Evolutionary conservation across 208 protist genomes (phyloP).

Genomic region (Acanthamoeba lenticulata): DNA sequence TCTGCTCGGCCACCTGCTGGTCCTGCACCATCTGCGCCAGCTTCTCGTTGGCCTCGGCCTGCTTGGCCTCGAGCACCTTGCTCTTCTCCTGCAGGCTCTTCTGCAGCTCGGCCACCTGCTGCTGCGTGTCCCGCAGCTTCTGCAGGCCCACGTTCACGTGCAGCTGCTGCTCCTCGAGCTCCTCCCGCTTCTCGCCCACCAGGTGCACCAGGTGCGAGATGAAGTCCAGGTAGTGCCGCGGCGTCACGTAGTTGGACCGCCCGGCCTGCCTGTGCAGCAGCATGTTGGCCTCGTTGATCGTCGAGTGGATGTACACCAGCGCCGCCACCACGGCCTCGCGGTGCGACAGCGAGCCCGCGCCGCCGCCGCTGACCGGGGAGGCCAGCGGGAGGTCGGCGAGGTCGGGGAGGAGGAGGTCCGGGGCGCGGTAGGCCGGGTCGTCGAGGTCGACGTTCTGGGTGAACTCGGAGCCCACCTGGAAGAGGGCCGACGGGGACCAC

Average conservation of each 20-base stretch:
- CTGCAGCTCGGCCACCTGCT: constrained; percentile 84
- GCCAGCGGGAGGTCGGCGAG: neutral
- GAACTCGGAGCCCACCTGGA: constrained; percentile 91
- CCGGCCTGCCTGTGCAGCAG: constrained; percentile 77
- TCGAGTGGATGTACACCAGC: constrained; percentile 94
- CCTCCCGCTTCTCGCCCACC: constrained; percentile 93
- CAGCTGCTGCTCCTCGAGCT: constrained; percentile 94
- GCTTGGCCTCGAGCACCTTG: constrained; percentile 89
- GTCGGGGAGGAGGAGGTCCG: constrained; percentile 52
- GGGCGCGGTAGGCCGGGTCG: constrained; percentile 74
- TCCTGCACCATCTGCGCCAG: constrained; percentile 90
- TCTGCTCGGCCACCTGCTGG: constrained; percentile 88
- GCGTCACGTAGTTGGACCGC: constrained; percentile 92
- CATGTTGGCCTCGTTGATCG: constrained; percentile 90
- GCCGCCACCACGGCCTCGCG: constrained; percentile 89
- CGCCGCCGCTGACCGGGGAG: neutral
- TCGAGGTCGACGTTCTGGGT: constrained; percentile 93
- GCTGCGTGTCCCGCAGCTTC: constrained; percentile 91
- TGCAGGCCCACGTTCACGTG: constrained; percentile 96
- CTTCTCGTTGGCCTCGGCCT: constrained; percentile 91
- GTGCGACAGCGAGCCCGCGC: constrained; percentile 21
- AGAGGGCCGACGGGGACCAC: constrained; percentile 95
- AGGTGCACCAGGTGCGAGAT: constrained; percentile 95
- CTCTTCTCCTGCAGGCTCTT: constrained; percentile 83
- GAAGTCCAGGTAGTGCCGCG: constrained; percentile 98